Evolutionary conservation across 352 stramenopile genomes (phyloP).

Genomic region (Phytophthora sojae): DNA sequence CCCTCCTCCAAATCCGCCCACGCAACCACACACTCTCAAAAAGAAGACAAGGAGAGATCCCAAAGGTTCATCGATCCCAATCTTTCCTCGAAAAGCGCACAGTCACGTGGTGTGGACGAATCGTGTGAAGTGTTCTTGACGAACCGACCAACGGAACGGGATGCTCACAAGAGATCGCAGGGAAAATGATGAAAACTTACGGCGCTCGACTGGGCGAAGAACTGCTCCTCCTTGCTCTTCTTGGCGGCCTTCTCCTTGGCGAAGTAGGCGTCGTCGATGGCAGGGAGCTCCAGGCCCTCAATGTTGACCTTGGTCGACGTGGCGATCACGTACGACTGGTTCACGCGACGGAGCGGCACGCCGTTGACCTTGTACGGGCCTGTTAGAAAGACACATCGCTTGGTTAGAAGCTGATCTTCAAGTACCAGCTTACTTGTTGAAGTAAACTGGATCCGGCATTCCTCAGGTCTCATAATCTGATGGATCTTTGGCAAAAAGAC

Average conservation of each 20-base stretch:
- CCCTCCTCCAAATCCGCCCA: conserved; percentile 11
- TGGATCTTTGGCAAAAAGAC: conserved; percentile 62
- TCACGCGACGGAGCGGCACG: conserved; percentile 97
- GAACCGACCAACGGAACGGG: conserved; percentile 25
- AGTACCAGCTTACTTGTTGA: neutral
- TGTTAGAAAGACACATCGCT: conserved; percentile 26
- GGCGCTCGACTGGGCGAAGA: conserved; percentile 94
- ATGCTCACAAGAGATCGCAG: conserved; percentile 28
- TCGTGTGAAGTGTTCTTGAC: conserved; percentile 13
- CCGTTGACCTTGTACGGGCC: conserved; percentile 99
- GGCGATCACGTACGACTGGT: conserved; percentile 99
- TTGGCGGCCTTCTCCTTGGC: conserved; percentile 92
- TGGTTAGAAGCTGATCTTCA: neutral
- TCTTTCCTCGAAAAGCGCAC: neutral
- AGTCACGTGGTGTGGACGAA: conserved; percentile 3
- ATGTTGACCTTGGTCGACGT: conserved; percentile 98
- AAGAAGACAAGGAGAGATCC: conserved; percentile 33
- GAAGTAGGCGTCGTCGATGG: conserved; percentile 98
- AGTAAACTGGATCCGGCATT: conserved; percentile 31
- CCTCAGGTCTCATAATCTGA: conserved; percentile 93
- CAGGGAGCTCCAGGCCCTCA: conserved; percentile 91
- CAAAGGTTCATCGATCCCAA: conserved; percentile 36
- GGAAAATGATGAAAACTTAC: conserved; percentile 53
- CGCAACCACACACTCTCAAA: conserved; percentile 6
- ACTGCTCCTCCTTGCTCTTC: conserved; percentile 97